Base-by-base conservation (phyloP, 768 basidiomycete species). In the Phanerochaete sordida region DNA sequence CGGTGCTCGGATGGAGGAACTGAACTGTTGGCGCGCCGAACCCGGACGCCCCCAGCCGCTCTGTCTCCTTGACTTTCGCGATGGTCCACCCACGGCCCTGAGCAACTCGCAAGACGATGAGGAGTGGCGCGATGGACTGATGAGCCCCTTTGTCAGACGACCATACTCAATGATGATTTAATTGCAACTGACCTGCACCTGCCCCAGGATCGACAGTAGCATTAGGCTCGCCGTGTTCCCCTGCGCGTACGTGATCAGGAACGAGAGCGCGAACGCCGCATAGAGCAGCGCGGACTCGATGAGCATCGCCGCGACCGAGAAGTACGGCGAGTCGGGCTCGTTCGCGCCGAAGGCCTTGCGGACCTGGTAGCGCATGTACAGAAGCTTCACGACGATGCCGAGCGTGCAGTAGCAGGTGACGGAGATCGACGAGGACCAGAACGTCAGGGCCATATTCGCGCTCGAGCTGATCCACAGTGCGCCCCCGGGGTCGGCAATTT, bases 251-350 rank as follows among this genome's bases (percentile, higher is more conserved):
- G 65, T 60, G 47, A 66, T 58, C 26, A 64, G 59, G 58, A 72
- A 68, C 37, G 68, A 60, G 45, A 70, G 39, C 15, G 64, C 61
- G 31, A 64, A 61, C 58, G 65, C 55, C 24, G 68, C 62, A 45
- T 68, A 70, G 13, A 68, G 66, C 21, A 62, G 35, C 2, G 64
- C 66, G 26, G 47, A 69, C 65, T 72, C 71, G 58, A 72, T 62
- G 55, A 67, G 60, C 65, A 72, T 71, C 39, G 72, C 63, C 30
- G 66, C 66, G 46, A 70, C 64, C 50, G 64, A 58, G 21, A 47
- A 49, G 57, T 67, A 67, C 6, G 58, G 45, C 49, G 27, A 24
- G 11, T 43, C 13, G 11, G 44, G 60, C 52, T 62, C 49, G 12
- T 62, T 53, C 3, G 11, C 8, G 35, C 66, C 62, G 35, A 67